Conservation (phyloP, 768 basidiomycete species). For the Pisolithus microcarpus region DNA sequence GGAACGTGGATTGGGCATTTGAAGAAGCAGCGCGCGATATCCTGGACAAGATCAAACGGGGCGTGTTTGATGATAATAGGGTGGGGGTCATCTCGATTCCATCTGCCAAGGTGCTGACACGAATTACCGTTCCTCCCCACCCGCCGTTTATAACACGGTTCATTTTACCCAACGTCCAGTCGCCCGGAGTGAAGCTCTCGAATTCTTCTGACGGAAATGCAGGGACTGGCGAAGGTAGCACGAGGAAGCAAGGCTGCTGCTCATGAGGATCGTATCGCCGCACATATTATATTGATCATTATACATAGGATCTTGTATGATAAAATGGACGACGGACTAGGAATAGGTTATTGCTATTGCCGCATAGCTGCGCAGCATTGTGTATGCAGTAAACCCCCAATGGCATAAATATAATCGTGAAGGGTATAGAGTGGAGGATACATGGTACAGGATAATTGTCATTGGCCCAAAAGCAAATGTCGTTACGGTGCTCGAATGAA, state of each 20-base stretch:
- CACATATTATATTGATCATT: conserved; percentile 6
- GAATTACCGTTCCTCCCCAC: conserved; percentile 1
- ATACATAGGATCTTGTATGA: conserved; percentile 9
- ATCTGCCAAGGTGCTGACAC: not conserved
- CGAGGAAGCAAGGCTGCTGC: conserved; percentile 33
- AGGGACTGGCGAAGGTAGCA: conserved; percentile 29
- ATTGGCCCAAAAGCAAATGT: conserved; percentile 2
- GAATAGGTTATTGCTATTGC: conserved; percentile 15
- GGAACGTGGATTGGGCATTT: conserved; percentile 76
- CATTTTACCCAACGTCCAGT: conserved; percentile 28
- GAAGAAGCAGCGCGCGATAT: conserved; percentile 68
- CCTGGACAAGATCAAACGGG: conserved; percentile 65
- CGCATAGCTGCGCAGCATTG: conserved; percentile 8
- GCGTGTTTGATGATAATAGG: conserved; percentile 73
- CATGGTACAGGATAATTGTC: conserved; percentile 15
- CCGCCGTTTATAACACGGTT: not conserved
- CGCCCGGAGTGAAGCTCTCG: conserved; percentile 58
- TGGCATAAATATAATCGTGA: conserved; percentile 9
- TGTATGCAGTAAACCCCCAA: not conserved
- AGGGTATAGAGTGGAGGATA: conserved; percentile 15
- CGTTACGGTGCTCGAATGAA: not conserved
- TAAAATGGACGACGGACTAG: conserved; percentile 6
- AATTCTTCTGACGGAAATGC: conserved; percentile 36
- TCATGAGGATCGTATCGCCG: conserved; percentile 19
- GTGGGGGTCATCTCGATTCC: conserved; percentile 37